Evolutionary conservation across 495 filamentous ascomycete species (phyloP), one percentile per base, ranked within the genome.

Genomic region (Aspergillus funiculosus): DNA sequence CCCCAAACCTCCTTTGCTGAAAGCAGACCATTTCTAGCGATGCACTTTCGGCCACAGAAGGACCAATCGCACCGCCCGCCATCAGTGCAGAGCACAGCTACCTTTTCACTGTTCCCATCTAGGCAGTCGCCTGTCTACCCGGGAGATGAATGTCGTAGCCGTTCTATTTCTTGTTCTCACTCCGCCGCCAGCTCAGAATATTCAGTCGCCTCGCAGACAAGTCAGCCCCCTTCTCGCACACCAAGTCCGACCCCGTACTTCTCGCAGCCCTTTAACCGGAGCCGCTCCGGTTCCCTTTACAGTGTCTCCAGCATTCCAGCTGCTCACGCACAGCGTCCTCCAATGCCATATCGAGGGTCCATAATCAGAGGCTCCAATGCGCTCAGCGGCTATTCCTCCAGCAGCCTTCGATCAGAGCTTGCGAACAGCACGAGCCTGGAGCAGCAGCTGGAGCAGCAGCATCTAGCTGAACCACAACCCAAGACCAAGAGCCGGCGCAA

Each of bases 381-480:
- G 0, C 86, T 82, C 13, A 91, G 81, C 74, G 85, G 87, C 34
- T 75, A 77, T 52, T 90, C 82, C 0, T 75, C 81, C 13, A 91
- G 66, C 18, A 77, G 73, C 7, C 57, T 76, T 7, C 27, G 83
- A 56, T 47, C 86, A 62, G 51, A 72, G 70, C 37, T 92, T 69
- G 43, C 90, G 72, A 36, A 72, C 68, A 19, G 80, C 78, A 40
- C 26, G 20, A 58, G 36, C 24, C 40, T 55, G 22, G 28, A 38
- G 4, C 43, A 36, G 9, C 25, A 14, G 25, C 9, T 26, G 1
- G 40, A 21, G 47, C 28, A 5, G 34, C 44, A 6, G 25, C 48
- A 1, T 14, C 11, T 19, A 43, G n/a, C 35, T 22, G 30, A 48
- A 38, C 17, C 47, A 1, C 48, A 54, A 1, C n/a, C 31, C 19